Conservation (phyloP, 352 stramenopile genomes). For the Blastocystis sp. region DNA sequence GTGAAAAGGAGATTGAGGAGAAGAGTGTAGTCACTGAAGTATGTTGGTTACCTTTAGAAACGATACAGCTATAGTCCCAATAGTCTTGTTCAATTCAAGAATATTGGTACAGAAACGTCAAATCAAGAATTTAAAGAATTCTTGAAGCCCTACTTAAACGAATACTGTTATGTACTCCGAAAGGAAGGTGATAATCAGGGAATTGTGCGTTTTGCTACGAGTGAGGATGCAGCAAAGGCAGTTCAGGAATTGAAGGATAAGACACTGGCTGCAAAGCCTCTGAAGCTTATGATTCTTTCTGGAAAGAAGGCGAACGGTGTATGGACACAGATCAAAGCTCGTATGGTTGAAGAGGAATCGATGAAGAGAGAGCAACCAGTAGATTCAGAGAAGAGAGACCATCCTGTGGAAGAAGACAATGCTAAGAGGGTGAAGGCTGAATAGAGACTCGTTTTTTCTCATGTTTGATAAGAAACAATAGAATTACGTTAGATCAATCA, state of each 20-base stretch:
- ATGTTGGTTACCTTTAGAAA: background rate
- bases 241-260: conserved; percentile 31
- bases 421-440: conserved; percentile 20
- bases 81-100: conserved; percentile 24
- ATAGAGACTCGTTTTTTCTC: background rate
- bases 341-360: conserved; percentile 27
- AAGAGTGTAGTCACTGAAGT: background rate
- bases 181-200: conserved; percentile 41
- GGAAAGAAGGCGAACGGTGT: conserved; percentile 58
- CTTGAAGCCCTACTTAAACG: conserved; percentile 33
- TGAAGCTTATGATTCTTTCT: conserved; percentile 16
- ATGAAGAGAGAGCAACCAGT: background rate
- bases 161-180: conserved; percentile 32
- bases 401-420: background rate
- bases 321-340: conserved; percentile 55
- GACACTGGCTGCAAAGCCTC: conserved; percentile 32
- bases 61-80: background rate
- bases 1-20: conserved; percentile 34
- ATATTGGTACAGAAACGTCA: conserved; percentile 46
- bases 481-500: background rate
- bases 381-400: background rate
- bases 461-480: background rate
- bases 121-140: conserved; percentile 3
- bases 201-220: conserved; percentile 23
- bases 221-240: conserved; percentile 33